A percentile compares a stretch with the other conserved stretches of the same genome.
phyloP scores from a whole-genome alignment of 2,329 filamentous ascomycete species.

The Eurotiales sp. region DNA sequence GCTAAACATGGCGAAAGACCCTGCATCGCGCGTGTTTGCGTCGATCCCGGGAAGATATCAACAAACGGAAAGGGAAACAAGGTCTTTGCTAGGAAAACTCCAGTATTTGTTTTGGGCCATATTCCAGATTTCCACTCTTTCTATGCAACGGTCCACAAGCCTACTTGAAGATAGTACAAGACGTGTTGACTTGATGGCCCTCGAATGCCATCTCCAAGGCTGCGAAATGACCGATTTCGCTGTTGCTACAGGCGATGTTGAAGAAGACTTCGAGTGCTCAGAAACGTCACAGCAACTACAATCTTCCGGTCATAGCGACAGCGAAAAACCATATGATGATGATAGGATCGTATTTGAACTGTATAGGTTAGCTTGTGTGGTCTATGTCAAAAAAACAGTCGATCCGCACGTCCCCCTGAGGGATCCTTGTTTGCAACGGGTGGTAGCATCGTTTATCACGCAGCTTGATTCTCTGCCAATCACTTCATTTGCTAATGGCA shows the following conservation, averaged over 20 bases:
- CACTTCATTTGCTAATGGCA: not conserved
- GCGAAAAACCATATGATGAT: not conserved
- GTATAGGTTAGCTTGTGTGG: not conserved
- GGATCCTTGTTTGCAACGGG: not conserved
- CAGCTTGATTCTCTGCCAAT: not conserved
- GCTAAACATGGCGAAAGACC: not conserved
- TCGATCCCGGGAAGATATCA: not conserved
- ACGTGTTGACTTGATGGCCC: not conserved
- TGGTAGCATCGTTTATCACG: not conserved
- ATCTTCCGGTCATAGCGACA: not conserved
- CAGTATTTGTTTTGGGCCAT: not conserved
- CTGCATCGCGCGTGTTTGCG: not conserved
- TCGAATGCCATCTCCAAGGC: not conserved
- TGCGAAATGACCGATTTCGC: not conserved
- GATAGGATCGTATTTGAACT: not conserved
- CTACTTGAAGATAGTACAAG: not conserved
- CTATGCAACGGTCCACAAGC: not conserved
- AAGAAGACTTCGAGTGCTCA: not conserved
- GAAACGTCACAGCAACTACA: not conserved
- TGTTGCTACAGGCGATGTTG: not conserved
- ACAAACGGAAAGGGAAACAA: not conserved
- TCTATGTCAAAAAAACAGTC: not conserved
- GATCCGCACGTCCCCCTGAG: not conserved
- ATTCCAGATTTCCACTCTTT: not conserved
- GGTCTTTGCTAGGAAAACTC: not conserved